A percentile compares a stretch with the other conserved stretches of the same genome.
These are phyloP conservation scores for Blastobotrys malaysiensis DNA, from an alignment of 1,139 yeast species.

Conservation along the genomic window DNA sequence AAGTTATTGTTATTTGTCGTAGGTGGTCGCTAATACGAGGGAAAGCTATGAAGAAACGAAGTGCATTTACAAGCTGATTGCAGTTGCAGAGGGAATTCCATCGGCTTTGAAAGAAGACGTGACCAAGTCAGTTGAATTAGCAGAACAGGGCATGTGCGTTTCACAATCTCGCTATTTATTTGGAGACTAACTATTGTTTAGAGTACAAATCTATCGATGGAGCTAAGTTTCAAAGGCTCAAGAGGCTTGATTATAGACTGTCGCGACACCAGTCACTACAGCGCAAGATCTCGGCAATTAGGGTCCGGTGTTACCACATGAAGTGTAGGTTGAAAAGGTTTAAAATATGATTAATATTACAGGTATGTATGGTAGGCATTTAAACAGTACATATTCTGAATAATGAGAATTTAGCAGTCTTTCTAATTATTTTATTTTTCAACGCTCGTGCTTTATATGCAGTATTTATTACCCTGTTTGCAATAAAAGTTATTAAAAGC, in stretches of 20 bases:
- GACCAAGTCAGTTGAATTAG: neutral
- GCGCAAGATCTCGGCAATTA: neutral
- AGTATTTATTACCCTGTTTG: no score
- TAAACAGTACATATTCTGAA: no score
- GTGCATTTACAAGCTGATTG: slow-evolving; percentile 2
- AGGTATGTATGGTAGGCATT: no score
- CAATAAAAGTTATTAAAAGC: no score
- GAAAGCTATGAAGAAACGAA: neutral
- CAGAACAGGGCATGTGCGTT: neutral
- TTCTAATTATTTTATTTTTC: no score
- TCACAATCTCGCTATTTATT: neutral
- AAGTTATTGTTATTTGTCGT: neutral
- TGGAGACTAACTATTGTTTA: neutral
- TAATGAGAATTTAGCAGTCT: no score
- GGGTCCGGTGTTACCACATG: neutral
- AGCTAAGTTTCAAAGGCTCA: neutral
- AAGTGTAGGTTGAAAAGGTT: neutral
- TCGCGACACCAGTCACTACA: neutral
- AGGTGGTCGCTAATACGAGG: no score
- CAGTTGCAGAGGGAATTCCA: neutral
- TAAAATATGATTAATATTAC: neutral
- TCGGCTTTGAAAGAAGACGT: neutral
- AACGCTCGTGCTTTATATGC: no score
- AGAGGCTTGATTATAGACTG: neutral
- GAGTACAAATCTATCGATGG: neutral